A percentile compares a stretch with the other conserved stretches of the same genome.
phyloP scores from a whole-genome alignment of 306 rosid genomes.

The Leucaena leucocephala region DNA sequence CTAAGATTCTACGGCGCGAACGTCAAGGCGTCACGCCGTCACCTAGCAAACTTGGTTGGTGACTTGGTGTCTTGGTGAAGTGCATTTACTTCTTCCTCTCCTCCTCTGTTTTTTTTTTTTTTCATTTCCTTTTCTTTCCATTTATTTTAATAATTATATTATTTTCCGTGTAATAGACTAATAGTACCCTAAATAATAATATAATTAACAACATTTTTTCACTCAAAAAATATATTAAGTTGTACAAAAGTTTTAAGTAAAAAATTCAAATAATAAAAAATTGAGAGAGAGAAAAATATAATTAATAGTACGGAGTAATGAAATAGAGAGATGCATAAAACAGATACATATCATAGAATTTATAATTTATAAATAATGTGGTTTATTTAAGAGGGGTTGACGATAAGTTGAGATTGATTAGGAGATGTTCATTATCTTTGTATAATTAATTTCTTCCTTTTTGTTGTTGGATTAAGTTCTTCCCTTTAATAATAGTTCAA shows the following conservation, averaged over 20 bases:
- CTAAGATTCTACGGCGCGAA: constrained; percentile 6
- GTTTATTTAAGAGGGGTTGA: background rate
- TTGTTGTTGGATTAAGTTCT: too few relatives aligned
- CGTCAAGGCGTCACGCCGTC: background rate
- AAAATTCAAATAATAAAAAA: background rate
- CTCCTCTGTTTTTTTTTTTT: background rate
- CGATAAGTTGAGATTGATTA: background rate
- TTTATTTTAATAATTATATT: background rate
- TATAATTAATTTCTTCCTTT: background rate
- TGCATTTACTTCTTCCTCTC: background rate
- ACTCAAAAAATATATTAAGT: background rate
- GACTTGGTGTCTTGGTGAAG: too few relatives aligned
- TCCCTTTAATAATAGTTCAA: too few relatives aligned
- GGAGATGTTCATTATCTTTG: background rate
- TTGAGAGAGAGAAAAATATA: background rate
- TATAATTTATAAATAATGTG: too few relatives aligned
- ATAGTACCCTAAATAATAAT: background rate
- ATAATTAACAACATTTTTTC: background rate
- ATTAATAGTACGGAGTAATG: too few relatives aligned
- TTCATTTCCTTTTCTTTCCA: background rate
- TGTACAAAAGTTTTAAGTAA: background rate
- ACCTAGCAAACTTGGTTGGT: constrained; percentile 11
- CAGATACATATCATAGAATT: too few relatives aligned
- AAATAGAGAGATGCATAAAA: too few relatives aligned
- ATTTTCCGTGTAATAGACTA: too few relatives aligned